phyloP scores from a whole-genome alignment of 2,329 filamentous ascomycete species.

The Achaetomium macrosporum region DNA sequence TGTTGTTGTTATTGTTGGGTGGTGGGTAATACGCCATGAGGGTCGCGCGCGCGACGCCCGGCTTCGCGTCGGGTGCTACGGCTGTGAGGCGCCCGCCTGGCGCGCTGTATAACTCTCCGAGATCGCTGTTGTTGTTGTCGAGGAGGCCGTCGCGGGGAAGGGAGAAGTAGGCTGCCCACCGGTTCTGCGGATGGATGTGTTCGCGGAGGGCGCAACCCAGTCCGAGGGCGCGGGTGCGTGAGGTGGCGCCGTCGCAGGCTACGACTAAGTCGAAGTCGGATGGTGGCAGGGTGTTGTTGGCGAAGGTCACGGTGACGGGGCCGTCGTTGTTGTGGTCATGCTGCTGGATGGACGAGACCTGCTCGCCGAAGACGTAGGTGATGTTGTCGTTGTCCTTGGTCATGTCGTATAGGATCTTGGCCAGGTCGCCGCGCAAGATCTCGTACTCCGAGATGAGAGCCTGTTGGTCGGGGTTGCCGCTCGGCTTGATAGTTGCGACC shows the following conservation, averaged over 20 bases:
- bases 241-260: slow-evolving; percentile 1
- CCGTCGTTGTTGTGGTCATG: neutral
- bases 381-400: neutral
- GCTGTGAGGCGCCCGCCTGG: neutral
- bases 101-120: neutral
- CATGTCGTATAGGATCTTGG: slow-evolving; percentile 3
- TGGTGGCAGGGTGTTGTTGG: neutral
- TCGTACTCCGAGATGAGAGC: slow-evolving; percentile 7
- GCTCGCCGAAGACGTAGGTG: slow-evolving; percentile 2
- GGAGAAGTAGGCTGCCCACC: neutral
- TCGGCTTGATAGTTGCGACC: neutral
- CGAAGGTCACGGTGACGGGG: slow-evolving; percentile 1
- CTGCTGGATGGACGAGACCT: neutral
- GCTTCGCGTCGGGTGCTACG: neutral
- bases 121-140: neutral
- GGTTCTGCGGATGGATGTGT: neutral
- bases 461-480: slow-evolving; percentile 3
- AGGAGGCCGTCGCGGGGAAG: neutral
- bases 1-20: neutral
- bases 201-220: neutral
- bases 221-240: neutral
- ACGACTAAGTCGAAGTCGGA: neutral
- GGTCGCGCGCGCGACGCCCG: neutral
- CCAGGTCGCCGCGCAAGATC: slow-evolving; percentile 1
- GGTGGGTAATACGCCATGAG: neutral